phyloP scores from a whole-genome alignment of 768 basidiomycete genomes.

The Lactifluus volemus region DNA sequence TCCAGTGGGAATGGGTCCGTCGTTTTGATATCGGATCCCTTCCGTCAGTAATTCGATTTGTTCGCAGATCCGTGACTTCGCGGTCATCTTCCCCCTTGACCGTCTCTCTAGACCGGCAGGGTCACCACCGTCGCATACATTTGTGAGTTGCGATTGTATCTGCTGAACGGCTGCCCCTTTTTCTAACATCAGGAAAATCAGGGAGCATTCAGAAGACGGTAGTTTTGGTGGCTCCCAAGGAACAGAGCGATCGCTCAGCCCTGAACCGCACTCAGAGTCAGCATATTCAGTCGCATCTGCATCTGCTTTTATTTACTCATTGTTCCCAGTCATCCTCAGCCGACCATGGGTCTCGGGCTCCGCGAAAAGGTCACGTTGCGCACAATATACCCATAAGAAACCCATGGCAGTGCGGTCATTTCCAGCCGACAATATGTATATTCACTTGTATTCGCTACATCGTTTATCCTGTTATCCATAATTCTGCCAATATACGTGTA shows the following conservation, averaged over 20 bases:
- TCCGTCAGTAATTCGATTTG: neutral
- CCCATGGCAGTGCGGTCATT: neutral
- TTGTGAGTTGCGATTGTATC: neutral
- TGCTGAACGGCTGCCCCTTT: neutral
- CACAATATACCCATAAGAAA: conserved; percentile 13
- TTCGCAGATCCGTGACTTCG: neutral
- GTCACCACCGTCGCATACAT: conserved; percentile 7
- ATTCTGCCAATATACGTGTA: neutral
- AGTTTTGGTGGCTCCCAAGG: conserved; percentile 10
- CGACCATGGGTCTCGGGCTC: neutral
- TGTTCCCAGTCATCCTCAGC: neutral
- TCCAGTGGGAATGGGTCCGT: conserved; percentile 9
- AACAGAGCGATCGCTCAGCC: conserved; percentile 5
- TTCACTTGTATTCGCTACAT: neutral
- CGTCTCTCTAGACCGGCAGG: conserved; percentile 16
- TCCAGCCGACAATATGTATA: neutral
- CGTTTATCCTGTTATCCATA: conserved; percentile 8
- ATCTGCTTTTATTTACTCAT: neutral
- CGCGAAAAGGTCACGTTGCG: conserved; percentile 3
- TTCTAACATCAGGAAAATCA: neutral
- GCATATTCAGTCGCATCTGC: neutral
- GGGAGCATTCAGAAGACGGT: conserved; percentile 11
- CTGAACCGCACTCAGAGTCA: conserved; percentile 8
- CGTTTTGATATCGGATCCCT: neutral
- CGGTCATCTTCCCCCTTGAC: conserved; percentile 11